Percentiles rank a stretch among this genome's conserved stretches.
phyloP scores from a whole-genome alignment of 192 early-diverging fungal species.

The Coemansia sp. region DNA sequence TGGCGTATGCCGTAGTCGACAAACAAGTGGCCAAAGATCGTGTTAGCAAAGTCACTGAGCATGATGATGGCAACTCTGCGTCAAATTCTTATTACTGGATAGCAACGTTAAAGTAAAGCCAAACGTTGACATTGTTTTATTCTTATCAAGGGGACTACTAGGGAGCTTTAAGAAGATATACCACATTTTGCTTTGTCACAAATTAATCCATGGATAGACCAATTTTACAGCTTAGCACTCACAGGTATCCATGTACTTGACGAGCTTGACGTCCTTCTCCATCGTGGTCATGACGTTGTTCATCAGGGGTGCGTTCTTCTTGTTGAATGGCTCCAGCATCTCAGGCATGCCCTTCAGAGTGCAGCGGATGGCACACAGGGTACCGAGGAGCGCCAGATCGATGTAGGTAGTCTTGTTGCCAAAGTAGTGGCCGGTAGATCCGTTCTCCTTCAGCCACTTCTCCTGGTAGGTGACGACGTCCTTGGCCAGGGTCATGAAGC shows the following conservation, averaged over 20 bases:
- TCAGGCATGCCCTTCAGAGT: constrained; percentile 10
- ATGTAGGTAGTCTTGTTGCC: constrained; percentile 45
- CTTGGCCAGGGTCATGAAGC: constrained; percentile 16
- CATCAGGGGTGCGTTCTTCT: constrained; percentile 20
- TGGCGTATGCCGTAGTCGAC: constrained; percentile 52
- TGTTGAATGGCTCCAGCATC: constrained; percentile 10
- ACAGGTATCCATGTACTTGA: constrained; percentile 4
- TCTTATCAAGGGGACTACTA: background rate
- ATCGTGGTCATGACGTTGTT: constrained; percentile 18
- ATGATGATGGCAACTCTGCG: constrained; percentile 60
- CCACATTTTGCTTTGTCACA: background rate
- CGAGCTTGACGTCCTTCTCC: background rate
- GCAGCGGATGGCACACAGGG: background rate
- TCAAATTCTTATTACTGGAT: constrained; percentile 59
- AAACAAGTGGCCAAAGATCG: constrained; percentile 34
- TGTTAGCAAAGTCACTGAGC: constrained; percentile 18
- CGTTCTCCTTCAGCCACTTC: constrained; percentile 54
- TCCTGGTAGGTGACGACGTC: constrained; percentile 47
- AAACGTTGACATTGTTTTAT: background rate
- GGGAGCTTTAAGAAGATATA: background rate
- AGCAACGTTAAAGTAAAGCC: constrained; percentile 27
- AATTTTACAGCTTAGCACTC: background rate
- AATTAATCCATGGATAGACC: background rate
- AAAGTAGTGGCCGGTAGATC: constrained; percentile 60
- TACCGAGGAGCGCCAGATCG: constrained; percentile 26